A percentile compares a stretch with the other conserved stretches of the same genome.
Evolutionary conservation across 2,329 filamentous ascomycete genomes (phyloP).

Genomic region (Alternaria triticina): DNA sequence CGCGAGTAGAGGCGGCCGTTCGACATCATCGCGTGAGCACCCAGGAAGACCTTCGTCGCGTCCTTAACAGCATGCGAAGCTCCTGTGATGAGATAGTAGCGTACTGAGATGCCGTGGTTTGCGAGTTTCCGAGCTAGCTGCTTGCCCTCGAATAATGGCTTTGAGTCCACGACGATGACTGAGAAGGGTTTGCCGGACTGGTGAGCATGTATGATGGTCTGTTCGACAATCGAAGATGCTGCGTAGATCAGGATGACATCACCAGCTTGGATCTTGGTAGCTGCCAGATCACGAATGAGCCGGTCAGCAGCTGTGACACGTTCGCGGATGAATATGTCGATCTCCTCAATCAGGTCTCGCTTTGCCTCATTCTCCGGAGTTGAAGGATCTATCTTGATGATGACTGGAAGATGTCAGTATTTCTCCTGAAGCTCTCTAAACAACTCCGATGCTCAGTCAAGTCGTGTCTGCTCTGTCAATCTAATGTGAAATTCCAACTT

Average conservation of each 20-base stretch:
- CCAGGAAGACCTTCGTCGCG: constrained; percentile 78
- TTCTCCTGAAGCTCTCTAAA: background rate
- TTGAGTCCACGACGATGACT: constrained; percentile 82
- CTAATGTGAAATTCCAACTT: constrained; percentile 9
- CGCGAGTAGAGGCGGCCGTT: constrained; percentile 91
- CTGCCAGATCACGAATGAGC: constrained; percentile 79
- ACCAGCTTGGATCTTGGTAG: constrained; percentile 75
- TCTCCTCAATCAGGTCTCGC: constrained; percentile 74
- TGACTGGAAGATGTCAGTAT: constrained; percentile 56
- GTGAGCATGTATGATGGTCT: constrained; percentile 76
- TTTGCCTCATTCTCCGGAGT: constrained; percentile 83
- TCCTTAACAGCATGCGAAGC: constrained; percentile 75
- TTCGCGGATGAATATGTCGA: constrained; percentile 90
- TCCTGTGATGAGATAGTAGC: constrained; percentile 82
- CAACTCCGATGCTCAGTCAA: background rate
- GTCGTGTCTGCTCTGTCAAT: background rate
- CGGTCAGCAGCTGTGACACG: constrained; percentile 86
- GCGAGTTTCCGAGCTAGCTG: constrained; percentile 74
- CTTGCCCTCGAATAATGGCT: constrained; percentile 73
- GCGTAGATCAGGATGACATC: constrained; percentile 88
- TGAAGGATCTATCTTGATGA: constrained; percentile 88
- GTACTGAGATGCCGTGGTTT: constrained; percentile 73
- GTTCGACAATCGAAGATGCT: constrained; percentile 84
- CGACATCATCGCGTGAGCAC: constrained; percentile 90
- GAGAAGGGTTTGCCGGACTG: constrained; percentile 74